A percentile compares a stretch with the other conserved stretches of the same genome.
These are phyloP conservation scores for Candida caryicola DNA, from an alignment of 805 yeast species.

Conservation along the genomic window DNA sequence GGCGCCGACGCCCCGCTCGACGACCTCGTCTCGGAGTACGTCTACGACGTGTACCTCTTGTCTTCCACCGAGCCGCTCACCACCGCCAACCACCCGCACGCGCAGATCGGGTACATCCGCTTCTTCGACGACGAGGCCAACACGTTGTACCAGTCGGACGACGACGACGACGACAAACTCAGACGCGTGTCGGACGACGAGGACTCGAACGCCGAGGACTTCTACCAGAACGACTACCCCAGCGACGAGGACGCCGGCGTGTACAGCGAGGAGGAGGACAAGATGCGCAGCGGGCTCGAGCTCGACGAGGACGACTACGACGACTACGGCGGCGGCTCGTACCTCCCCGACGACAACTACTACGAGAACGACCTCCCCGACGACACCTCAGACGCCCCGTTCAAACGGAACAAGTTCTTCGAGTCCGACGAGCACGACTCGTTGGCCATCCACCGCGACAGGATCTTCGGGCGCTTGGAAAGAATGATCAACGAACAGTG, in stretches of 20 bases:
- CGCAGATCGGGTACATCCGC: slow-evolving; percentile 51
- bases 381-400: slow-evolving; percentile 11
- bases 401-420: slow-evolving; percentile 53
- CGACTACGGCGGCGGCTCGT: slow-evolving; percentile 5
- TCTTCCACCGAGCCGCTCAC: slow-evolving; percentile 33
- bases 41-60: slow-evolving; percentile 74
- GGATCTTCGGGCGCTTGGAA: slow-evolving; percentile 56
- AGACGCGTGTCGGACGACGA: slow-evolving; percentile 60
- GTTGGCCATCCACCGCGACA: slow-evolving; percentile 61
- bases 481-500: slow-evolving; percentile 46
- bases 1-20: neutral
- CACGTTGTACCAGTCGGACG: slow-evolving; percentile 34
- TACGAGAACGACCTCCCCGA: slow-evolving; percentile 13
- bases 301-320: slow-evolving; percentile 9
- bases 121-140: slow-evolving; percentile 56
- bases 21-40: slow-evolving; percentile 57
- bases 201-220: slow-evolving; percentile 88
- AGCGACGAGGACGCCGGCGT: slow-evolving; percentile 76
- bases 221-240: slow-evolving; percentile 90
- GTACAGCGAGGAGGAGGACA: slow-evolving; percentile 13
- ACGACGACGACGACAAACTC: slow-evolving; percentile 30
- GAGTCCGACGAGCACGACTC: slow-evolving; percentile 56
- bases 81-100: slow-evolving; percentile 47
- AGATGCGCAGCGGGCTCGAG: slow-evolving; percentile 1
- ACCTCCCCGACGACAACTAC: slow-evolving; percentile 8